Conservation (phyloP, 1,284 basidiomycete species). For the Apiotrichum sp. region DNA sequence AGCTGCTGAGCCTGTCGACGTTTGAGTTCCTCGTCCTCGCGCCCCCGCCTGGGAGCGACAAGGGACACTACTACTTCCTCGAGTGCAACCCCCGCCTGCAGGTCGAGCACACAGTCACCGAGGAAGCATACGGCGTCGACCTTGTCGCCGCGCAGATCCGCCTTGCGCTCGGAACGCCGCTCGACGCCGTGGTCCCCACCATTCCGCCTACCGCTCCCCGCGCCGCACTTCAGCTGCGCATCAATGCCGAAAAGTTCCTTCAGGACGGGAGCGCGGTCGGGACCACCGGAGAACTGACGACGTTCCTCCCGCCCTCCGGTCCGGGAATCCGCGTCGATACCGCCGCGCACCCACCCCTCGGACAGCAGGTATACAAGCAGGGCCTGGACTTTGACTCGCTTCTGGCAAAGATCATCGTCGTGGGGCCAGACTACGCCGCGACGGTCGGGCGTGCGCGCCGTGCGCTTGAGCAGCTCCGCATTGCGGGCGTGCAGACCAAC, state of each 20-base stretch:
- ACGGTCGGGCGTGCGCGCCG: conserved; percentile 6
- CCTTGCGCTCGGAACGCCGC: conserved; percentile 10
- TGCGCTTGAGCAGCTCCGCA: conserved; percentile 11
- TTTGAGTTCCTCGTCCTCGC: conserved; percentile 19
- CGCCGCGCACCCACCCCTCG: conserved; percentile 15
- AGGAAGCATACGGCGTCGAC: conserved; percentile 19
- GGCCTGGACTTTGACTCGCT: conserved; percentile 18
- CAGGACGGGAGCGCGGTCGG: conserved; percentile 12
- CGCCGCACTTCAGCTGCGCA: conserved; percentile 16
- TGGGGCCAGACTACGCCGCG: conserved; percentile 4
- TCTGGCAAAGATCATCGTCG: conserved; percentile 16
- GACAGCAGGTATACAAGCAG: conserved; percentile 9
- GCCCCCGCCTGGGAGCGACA: not conserved
- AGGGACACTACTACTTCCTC: conserved; percentile 14
- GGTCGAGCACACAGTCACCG: conserved; percentile 20
- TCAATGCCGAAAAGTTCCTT: conserved; percentile 15
- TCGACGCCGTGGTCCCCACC: conserved; percentile 3
- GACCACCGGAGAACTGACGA: conserved; percentile 7
- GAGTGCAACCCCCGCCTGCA: conserved; percentile 20
- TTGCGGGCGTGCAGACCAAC: conserved; percentile 14
- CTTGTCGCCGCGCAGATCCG: conserved; percentile 17
- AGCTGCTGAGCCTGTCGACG: conserved; percentile 15
- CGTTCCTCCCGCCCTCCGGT: conserved; percentile 6
- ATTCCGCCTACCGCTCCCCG: conserved; percentile 3
- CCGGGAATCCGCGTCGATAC: conserved; percentile 16